Conservation (phyloP, 768 basidiomycete genomes). For the Rhodotorula paludigena region DNA sequence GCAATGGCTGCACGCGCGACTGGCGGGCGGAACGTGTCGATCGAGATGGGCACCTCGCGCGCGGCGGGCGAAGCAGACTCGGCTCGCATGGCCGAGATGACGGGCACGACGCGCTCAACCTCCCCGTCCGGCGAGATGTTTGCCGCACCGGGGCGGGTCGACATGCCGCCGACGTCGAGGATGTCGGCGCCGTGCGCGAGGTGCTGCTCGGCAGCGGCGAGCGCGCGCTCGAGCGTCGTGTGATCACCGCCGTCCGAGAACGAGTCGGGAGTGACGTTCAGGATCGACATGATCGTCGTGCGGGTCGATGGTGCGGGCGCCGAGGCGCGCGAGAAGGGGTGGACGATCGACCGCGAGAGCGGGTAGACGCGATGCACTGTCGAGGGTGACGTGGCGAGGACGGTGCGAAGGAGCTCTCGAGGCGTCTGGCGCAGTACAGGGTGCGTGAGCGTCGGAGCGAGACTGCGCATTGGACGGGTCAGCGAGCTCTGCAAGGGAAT, state of each 20-base stretch:
- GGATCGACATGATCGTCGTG: constrained; percentile 77
- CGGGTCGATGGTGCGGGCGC: constrained; percentile 31
- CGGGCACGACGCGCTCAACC: constrained; percentile 63
- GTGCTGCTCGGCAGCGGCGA: constrained; percentile 42
- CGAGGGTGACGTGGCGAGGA: constrained; percentile 36
- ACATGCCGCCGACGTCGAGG: constrained; percentile 89
- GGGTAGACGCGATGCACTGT: constrained; percentile 70
- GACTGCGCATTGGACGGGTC: constrained; percentile 52
- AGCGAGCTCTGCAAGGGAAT: not conserved
- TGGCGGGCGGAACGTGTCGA: constrained; percentile 81
- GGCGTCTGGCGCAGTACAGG: constrained; percentile 58
- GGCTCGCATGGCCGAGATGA: constrained; percentile 56
- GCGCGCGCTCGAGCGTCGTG: constrained; percentile 49
- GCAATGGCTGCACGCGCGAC: constrained; percentile 69
- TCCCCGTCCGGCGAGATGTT: constrained; percentile 69
- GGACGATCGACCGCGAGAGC: constrained; percentile 53
- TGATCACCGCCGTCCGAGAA: constrained; percentile 74
- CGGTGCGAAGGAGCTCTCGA: constrained; percentile 41
- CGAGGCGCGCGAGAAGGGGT: constrained; percentile 38
- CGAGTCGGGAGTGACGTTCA: constrained; percentile 91
- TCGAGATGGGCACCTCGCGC: constrained; percentile 53
- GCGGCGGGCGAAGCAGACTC: constrained; percentile 47
- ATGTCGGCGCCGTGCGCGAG: constrained; percentile 61
- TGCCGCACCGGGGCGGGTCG: constrained; percentile 74
- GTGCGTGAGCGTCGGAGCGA: constrained; percentile 69